Evolutionary conservation across 2,329 filamentous ascomycete species (phyloP), one percentile per base, ranked within the genome.

Genomic region (Aspergillus japonicus): DNA sequence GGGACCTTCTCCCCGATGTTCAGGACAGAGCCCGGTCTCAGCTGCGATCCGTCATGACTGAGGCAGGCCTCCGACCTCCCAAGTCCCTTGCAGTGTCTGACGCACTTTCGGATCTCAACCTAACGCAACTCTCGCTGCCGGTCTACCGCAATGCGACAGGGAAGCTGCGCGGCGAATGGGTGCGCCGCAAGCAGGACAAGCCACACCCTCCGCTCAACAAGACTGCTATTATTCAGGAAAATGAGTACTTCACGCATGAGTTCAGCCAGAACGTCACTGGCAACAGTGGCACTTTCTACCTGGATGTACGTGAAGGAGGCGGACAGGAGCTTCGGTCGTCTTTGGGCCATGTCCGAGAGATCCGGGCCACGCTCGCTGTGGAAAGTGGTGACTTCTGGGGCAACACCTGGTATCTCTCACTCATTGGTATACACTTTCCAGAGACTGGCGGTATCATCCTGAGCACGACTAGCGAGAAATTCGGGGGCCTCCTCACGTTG

Each of bases 381-480:
- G 87, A 92, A 67, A 92, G 95, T 68, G 82, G 86, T 47, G 83
- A 85, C 58, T 85, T 85, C 66, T 82, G 85, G 61, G 89, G 89
- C 5, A 88, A 88, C 70, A 90, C 86, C 66, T 93, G 90, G 87
- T 89, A 93, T 66, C 87, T 96, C 77, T 83, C 85, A 54, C 78
- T 96, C 53, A 88, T 92, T 75, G 95, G 95, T 3, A 84, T 96
- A 4, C 94, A 98, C 78, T 96, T 92, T 82, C 87, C 89, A 42
- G 83, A 85, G n/a, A 85, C 89, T 63, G 95, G 95, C 1, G 85
- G 87, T 14, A 85, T 95, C 53, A 79, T 98, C 39, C 79, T 98
- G 71, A 91, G 89, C 1, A 97, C 94, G 0, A 94, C 92, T 51
- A 97, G 92, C 74, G 90, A 96, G 71, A 97, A 96, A 79, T 95